These are phyloP conservation scores for Naematelia aurantialba DNA, from an alignment of 768 basidiomycete species.

Conservation along the genomic window DNA sequence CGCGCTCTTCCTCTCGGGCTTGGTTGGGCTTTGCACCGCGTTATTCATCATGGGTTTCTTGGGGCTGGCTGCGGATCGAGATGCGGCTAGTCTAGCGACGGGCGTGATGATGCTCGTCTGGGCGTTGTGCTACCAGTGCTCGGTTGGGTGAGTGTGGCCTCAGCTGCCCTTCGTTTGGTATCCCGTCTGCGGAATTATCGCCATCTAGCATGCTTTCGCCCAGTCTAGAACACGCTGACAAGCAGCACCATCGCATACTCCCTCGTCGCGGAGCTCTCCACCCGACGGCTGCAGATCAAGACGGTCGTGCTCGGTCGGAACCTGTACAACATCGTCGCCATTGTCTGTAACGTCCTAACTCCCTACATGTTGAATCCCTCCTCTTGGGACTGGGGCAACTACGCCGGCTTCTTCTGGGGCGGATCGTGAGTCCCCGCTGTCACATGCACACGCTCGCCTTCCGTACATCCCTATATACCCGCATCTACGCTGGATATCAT, in stretches of 20 bases:
- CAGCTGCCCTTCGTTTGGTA: too few relatives aligned
- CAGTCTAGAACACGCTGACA: too few relatives aligned
- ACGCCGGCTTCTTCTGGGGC: constrained; percentile 19
- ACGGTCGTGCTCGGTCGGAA: constrained; percentile 26
- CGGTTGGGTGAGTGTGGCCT: too few relatives aligned
- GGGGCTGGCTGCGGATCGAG: constrained; percentile 22
- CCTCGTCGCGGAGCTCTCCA: constrained; percentile 13
- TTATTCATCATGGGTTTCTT: constrained; percentile 44
- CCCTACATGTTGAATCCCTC: constrained; percentile 20
- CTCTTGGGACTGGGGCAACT: constrained; percentile 11
- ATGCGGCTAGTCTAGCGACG: constrained; percentile 24
- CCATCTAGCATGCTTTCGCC: too few relatives aligned
- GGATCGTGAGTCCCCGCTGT: too few relatives aligned
- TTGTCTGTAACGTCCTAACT: constrained; percentile 13
- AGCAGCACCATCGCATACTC: constrained; percentile 13
- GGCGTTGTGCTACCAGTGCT: constrained; percentile 42
- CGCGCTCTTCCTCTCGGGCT: constrained; percentile 41
- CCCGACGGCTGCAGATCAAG: constrained; percentile 27
- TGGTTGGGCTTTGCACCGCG: constrained; percentile 36
- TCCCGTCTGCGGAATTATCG: too few relatives aligned
- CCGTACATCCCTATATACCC: too few relatives aligned
- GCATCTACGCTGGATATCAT: too few relatives aligned
- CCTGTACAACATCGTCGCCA: constrained; percentile 17
- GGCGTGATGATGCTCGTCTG: constrained; percentile 46
- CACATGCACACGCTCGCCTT: too few relatives aligned